Evolutionary conservation across 257 asterid genomes (phyloP), one percentile per base, ranked within the genome.

Genomic region (Solanum medicagineum): DNA sequence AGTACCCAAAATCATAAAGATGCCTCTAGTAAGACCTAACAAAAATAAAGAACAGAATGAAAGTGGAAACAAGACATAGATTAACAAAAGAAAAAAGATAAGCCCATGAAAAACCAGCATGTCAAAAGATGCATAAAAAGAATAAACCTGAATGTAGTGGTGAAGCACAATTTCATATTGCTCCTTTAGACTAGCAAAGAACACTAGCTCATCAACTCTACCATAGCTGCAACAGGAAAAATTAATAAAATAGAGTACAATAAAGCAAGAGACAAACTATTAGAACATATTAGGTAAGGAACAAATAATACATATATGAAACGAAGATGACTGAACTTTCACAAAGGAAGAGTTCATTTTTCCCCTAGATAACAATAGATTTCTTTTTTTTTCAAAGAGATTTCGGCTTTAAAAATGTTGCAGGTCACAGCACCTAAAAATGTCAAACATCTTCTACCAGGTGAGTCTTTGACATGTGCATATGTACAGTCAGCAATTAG

Each of bases 151-250:
- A 88, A 95, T 94, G 93, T 94, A 95, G 90, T 95, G 98, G 83
- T 90, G 99, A 88, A 97, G 91, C 87, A 97, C 98, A 87, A 97
- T 92, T 87, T 97, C 98, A 57, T 92, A 89, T 89, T 97, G 91
- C 96, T 97, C 99, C 93, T 92, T 97, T 45, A 97, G 96, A 88
- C 92, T 89, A 87, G 99, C 99, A 89, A 97, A 97, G 93, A 94
- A 97, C 60, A 97, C 99, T 92, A 97, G 87, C 80, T 97, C 99
- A 92, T 97, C 98, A 86, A 93, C 97, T 90, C 98, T 92, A 81
- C 98, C 98, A 74, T 95, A 93, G 95, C 99, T 97, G 93, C 93
- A 89, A 87, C 65, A 59, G 24, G 20, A 84, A 20, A 69, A 69
- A 49, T 9, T 15, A 51, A 79, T 47, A 77, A 77, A 47, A 79